Conservation (phyloP, 371 early-diverging fungal species). For the Mortierella sp. region DNA sequence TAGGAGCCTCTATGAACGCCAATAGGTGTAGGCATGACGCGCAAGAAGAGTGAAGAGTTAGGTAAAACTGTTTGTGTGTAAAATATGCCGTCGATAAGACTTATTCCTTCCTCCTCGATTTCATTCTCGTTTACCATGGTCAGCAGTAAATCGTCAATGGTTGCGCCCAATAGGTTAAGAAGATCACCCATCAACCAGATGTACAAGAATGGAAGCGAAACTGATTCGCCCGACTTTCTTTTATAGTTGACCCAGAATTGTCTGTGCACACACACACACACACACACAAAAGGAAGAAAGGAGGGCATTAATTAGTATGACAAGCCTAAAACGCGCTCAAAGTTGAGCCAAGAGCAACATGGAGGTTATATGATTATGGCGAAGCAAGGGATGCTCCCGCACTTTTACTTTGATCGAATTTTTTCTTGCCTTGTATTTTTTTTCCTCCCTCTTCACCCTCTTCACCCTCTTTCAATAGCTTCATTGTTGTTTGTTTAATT, state of each 20-base stretch:
- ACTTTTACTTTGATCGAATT: constrained; percentile 3
- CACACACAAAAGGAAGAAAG: background rate
- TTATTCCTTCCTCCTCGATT: background rate
- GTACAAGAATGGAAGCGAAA: constrained; percentile 78
- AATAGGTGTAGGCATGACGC: too few species aligned
- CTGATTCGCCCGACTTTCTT: constrained; percentile 69
- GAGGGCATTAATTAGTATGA: background rate
- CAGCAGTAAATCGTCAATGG: constrained; percentile 76
- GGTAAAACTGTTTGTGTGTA: background rate
- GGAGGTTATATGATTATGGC: background rate
- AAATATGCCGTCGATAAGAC: background rate
- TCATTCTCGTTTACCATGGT: constrained; percentile 67
- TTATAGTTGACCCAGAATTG: constrained; percentile 74
- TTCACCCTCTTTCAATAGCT: background rate
- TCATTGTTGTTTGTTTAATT: constrained; percentile 1
- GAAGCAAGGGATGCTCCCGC: background rate
- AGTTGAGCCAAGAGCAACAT: background rate
- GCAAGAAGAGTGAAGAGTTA: constrained; percentile 3
- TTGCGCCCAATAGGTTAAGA: constrained; percentile 81
- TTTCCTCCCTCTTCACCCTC: too few species aligned
- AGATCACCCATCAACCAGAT: constrained; percentile 89
- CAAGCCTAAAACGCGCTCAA: background rate
- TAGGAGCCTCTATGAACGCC: constrained; percentile 24
- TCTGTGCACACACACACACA: constrained; percentile 45
- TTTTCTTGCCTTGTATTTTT: background rate